Conservation (phyloP, 257 asterid genomes). For the Solanum stenotomum region DNA sequence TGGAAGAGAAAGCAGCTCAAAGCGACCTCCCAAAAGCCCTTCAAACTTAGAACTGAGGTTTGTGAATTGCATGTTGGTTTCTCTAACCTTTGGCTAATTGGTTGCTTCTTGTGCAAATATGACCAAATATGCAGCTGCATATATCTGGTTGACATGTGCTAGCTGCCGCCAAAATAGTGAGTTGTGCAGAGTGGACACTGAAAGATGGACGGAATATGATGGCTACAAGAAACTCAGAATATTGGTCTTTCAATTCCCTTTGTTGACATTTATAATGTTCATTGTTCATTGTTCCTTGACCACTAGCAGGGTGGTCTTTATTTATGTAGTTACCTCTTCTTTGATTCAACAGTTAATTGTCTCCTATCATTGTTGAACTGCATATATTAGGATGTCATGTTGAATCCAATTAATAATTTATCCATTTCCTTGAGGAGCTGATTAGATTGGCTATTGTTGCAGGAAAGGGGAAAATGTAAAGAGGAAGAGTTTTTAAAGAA, state of each 20-base stretch:
- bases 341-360: background rate
- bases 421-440: background rate
- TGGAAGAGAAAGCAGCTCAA: slow-evolving; percentile 48
- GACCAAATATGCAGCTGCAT: background rate
- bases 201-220: background rate
- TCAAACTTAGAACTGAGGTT: slow-evolving; percentile 81
- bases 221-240: background rate
- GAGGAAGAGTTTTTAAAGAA: slow-evolving; percentile 76
- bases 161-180: background rate
- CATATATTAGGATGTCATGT: background rate
- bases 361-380: background rate
- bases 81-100: background rate
- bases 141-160: background rate
- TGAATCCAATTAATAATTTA: background rate
- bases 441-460: slow-evolving; percentile 10
- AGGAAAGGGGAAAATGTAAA: slow-evolving; percentile 84
- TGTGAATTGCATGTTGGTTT: background rate
- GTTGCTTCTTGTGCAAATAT: background rate
- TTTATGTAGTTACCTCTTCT: background rate
- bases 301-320: background rate
- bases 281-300: background rate
- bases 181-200: background rate
- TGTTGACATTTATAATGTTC: background rate
- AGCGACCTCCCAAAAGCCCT: slow-evolving; percentile 62
- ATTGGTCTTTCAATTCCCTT: background rate